Conservation (phyloP, 257 asterid species). For the Hygrophila difformis region DNA sequence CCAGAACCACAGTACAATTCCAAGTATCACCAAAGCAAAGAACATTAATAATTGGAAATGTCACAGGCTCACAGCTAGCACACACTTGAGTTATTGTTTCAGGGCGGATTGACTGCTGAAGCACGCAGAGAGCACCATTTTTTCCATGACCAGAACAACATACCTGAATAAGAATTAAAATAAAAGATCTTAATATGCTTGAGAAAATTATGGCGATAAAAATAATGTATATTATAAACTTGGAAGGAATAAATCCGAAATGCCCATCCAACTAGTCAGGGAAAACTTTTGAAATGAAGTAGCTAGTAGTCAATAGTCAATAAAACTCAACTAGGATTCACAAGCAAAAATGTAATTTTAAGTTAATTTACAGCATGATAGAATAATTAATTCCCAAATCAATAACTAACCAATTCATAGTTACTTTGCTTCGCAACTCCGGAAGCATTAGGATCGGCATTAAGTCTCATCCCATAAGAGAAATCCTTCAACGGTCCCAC, state of each 20-base stretch:
- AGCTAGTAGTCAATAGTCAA: slow-evolving; percentile 12
- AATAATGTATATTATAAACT: too few relatives aligned
- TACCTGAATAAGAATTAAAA: slow-evolving; percentile 49
- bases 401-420: slow-evolving; percentile 72
- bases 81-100: slow-evolving; percentile 88
- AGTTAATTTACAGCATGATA: not conserved
- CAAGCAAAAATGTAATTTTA: slow-evolving; percentile 8
- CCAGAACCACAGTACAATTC: not conserved
- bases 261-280: not conserved
- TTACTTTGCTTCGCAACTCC: slow-evolving; percentile 92
- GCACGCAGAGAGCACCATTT: slow-evolving; percentile 88
- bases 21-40: not conserved
- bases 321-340: slow-evolving; percentile 13
- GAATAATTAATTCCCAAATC: too few relatives aligned
- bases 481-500: slow-evolving; percentile 94
- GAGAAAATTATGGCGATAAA: slow-evolving; percentile 14
- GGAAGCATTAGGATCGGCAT: slow-evolving; percentile 75
- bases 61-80: too few relatives aligned
- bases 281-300: slow-evolving; percentile 13
- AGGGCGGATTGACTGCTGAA: slow-evolving; percentile 91
- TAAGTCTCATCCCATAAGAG: slow-evolving; percentile 76
- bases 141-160: slow-evolving; percentile 99
- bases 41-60: not conserved
- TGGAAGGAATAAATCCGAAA: slow-evolving; percentile 11
- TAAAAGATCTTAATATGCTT: slow-evolving; percentile 5